These are phyloP conservation scores for Middelhovenomyces tepae DNA, from an alignment of 805 yeast species.

Conservation along the genomic window DNA sequence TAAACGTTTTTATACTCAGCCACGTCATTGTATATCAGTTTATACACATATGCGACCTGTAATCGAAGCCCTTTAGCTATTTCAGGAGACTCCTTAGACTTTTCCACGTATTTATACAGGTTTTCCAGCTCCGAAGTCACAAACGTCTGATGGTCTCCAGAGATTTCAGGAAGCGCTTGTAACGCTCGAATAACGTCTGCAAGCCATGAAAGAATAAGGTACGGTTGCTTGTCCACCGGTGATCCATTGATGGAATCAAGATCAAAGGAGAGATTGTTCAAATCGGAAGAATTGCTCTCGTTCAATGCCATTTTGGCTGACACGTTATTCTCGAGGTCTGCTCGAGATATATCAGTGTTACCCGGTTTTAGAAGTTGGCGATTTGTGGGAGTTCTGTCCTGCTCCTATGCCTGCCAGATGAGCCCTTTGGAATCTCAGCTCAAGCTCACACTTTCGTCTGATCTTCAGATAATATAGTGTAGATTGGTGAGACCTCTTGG, in stretches of 20 bases:
- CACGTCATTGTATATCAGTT: slow-evolving; percentile 8
- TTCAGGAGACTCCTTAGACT: slow-evolving; percentile 7
- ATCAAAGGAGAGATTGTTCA: too few species aligned
- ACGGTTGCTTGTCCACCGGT: slow-evolving; percentile 14
- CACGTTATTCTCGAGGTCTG: too few species aligned
- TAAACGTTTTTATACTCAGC: slow-evolving; percentile 12
- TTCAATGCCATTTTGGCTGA: too few species aligned
- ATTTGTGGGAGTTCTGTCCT: too few species aligned
- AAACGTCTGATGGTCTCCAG: slow-evolving; percentile 12
- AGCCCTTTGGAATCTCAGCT: too few species aligned
- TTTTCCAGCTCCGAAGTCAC: slow-evolving; percentile 8
- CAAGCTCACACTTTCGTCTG: too few species aligned
- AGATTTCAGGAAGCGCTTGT: slow-evolving; percentile 1
- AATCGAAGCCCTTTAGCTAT: slow-evolving; percentile 13
- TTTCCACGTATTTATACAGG: slow-evolving; percentile 10
- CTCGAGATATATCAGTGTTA: too few species aligned
- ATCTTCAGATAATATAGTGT: too few species aligned
- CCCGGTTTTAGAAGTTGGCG: too few species aligned
- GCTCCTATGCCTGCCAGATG: too few species aligned
- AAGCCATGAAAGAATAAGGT: slow-evolving; percentile 12
- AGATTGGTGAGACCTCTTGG: too few species aligned
- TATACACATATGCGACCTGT: slow-evolving; percentile 11
- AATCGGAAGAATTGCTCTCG: too few species aligned
- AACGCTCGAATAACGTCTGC: slow-evolving; percentile 7
- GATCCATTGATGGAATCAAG: slow-evolving; percentile 5